phyloP scores from a whole-genome alignment of 2,329 filamentous ascomycete genomes.

The Kalmusia sp. region DNA sequence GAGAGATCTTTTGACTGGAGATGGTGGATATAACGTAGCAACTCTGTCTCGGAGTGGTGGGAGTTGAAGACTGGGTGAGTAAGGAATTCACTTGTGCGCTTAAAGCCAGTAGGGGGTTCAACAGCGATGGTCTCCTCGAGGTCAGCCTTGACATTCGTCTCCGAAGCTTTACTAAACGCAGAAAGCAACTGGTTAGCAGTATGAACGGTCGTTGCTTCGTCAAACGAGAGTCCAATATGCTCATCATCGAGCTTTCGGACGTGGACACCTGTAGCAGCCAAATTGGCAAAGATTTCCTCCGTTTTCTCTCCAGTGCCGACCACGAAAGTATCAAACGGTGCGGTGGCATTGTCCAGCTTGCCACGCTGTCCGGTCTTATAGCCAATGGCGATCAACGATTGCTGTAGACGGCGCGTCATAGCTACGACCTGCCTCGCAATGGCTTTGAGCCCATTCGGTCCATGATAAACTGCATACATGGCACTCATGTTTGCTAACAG shows the following conservation, averaged over 20 bases:
- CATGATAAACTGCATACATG: slow-evolving; percentile 94
- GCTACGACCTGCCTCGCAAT: slow-evolving; percentile 82
- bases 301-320: slow-evolving; percentile 62
- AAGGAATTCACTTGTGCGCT: slow-evolving; percentile 76
- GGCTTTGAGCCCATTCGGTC: slow-evolving; percentile 78
- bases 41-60: slow-evolving; percentile 92
- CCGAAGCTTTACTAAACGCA: slow-evolving; percentile 58
- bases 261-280: slow-evolving; percentile 63
- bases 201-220: slow-evolving; percentile 71
- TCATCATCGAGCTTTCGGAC: slow-evolving; percentile 68
- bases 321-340: slow-evolving; percentile 82
- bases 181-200: slow-evolving; percentile 65
- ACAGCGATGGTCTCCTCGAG: slow-evolving; percentile 22
- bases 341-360: slow-evolving; percentile 62
- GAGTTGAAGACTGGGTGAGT: slow-evolving; percentile 95
- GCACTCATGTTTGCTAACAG: slow-evolving; percentile 94
- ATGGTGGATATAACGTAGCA: slow-evolving; percentile 91
- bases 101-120: slow-evolving; percentile 62
- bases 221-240: slow-evolving; percentile 76
- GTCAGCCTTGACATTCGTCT: slow-evolving; percentile 17
- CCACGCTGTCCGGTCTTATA: slow-evolving; percentile 67
- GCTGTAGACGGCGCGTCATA: slow-evolving; percentile 73
- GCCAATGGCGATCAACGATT: slow-evolving; percentile 67
- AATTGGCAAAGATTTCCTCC: slow-evolving; percentile 59
- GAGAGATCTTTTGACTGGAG: slow-evolving; percentile 94